A percentile compares a stretch with the other conserved stretches of the same genome.
Evolutionary conservation across 2,329 filamentous ascomycete genomes (phyloP).

Genomic region (Fusarium oligoseptatum): DNA sequence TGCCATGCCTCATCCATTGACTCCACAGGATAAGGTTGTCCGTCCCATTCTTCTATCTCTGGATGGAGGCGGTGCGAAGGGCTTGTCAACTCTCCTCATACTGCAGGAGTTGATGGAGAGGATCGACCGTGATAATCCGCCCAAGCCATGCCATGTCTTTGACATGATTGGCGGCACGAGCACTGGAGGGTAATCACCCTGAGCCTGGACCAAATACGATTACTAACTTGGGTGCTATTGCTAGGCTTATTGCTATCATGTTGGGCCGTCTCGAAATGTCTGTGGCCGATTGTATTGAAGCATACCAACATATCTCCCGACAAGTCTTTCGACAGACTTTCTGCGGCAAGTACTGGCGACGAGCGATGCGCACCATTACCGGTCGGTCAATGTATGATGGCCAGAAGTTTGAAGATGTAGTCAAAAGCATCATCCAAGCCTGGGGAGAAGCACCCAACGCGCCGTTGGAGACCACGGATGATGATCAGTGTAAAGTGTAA

Average conservation of each 20-base stretch:
- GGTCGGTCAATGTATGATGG: background rate
- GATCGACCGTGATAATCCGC: background rate
- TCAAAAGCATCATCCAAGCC: background rate
- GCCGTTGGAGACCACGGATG: background rate
- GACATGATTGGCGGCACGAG: background rate
- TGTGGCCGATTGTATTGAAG: background rate
- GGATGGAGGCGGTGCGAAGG: background rate
- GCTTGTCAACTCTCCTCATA: background rate
- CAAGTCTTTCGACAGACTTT: background rate
- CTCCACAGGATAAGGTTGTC: background rate
- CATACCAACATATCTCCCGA: background rate
- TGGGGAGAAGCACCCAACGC: background rate
- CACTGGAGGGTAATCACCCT: background rate
- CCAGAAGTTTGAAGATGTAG: background rate
- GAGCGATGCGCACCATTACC: background rate
- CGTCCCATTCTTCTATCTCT: background rate
- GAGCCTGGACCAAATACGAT: background rate
- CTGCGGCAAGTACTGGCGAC: background rate
- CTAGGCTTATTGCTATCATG: background rate
- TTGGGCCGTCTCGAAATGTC: background rate
- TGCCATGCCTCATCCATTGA: background rate
- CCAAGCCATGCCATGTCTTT: background rate
- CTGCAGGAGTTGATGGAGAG: background rate
- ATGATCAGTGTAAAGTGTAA: background rate
- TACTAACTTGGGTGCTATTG: background rate